Evolutionary conservation across 768 basidiomycete genomes (phyloP).

Genomic region (Pisolithus orientalis): DNA sequence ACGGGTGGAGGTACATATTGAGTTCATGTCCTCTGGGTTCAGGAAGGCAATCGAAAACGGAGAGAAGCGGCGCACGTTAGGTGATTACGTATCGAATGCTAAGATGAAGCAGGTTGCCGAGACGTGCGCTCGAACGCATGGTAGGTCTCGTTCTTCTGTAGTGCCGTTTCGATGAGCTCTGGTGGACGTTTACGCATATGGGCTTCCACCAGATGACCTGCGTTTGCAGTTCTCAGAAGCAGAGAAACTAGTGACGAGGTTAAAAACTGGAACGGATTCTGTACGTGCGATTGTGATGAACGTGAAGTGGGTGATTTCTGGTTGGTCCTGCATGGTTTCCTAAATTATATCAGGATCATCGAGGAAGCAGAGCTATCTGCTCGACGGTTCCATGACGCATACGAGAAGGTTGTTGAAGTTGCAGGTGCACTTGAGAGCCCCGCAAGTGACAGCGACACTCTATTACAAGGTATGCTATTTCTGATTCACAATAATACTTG

Average conservation of each 20-base stretch:
- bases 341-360: constrained; percentile 36
- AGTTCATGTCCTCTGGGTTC: constrained; percentile 65
- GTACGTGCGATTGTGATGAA: constrained; percentile 47
- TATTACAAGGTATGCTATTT: constrained; percentile 43
- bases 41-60: constrained; percentile 69
- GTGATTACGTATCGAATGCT: constrained; percentile 71
- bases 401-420: constrained; percentile 49
- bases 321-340: neutral
- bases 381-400: constrained; percentile 52
- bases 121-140: constrained; percentile 61
- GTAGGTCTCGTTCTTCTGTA: constrained; percentile 31
- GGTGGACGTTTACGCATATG: neutral
- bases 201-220: constrained; percentile 46
- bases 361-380: constrained; percentile 54
- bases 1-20: constrained; percentile 61
- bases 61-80: constrained; percentile 60
- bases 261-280: constrained; percentile 54
- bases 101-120: constrained; percentile 81
- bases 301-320: constrained; percentile 34
- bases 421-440: constrained; percentile 51
- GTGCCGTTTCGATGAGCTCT: neutral
- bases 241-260: constrained; percentile 44
- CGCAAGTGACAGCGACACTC: constrained; percentile 40
- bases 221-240: constrained; percentile 45
- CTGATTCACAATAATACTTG: neutral